phyloP scores from a whole-genome alignment of 2,329 filamentous ascomycete genomes.

The Neofusicoccum sp. region DNA sequence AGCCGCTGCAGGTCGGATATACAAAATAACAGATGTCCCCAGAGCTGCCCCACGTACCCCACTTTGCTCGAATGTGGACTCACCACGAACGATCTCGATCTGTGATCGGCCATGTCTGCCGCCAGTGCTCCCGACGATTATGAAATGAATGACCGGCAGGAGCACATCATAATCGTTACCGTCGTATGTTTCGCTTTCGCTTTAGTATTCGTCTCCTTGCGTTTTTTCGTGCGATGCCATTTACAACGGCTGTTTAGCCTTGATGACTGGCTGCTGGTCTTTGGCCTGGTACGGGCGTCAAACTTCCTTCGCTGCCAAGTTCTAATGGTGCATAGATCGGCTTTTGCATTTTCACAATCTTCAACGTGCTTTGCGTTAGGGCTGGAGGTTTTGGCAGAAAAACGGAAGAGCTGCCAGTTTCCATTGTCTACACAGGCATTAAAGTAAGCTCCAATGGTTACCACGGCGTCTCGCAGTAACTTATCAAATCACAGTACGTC shows the following conservation, averaged over 20 bases:
- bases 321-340: not conserved
- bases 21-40: too few relatives aligned
- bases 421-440: not conserved
- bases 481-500: not conserved
- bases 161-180: not conserved
- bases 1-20: too few relatives aligned
- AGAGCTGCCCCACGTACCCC: too few relatives aligned
- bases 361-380: not conserved
- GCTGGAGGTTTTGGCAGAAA: not conserved
- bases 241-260: conserved; percentile 1
- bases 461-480: fast-evolving
- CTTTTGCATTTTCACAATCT: not conserved
- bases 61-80: too few relatives aligned
- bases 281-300: not conserved
- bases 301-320: not conserved
- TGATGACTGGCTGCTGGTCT: conserved; percentile 2
- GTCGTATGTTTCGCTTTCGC: not conserved
- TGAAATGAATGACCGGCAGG: not conserved
- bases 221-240: not conserved
- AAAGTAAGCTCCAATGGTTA: not conserved
- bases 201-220: conserved; percentile 1
- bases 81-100: too few relatives aligned
- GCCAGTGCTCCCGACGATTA: not conserved
- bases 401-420: not conserved
- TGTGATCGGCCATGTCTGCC: not conserved